Base-by-base conservation (phyloP, 164 flowering plant genomes). In the Malania oleifera region DNA sequence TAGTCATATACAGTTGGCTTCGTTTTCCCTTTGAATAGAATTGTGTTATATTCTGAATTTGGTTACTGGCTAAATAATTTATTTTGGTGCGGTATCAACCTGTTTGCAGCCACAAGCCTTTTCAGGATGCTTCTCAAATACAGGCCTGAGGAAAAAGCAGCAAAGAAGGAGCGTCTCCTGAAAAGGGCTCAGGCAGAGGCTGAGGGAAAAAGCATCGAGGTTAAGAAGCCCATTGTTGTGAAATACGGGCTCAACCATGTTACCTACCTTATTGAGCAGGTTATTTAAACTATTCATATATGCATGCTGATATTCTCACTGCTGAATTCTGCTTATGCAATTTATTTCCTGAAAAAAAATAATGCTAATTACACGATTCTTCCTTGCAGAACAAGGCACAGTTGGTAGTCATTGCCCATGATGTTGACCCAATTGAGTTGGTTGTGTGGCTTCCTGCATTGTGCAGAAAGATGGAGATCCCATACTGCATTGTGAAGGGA, bases 221-320 rank as follows among this genome's bases (percentile, higher is more conserved):
- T 31, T 17, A 52, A 52, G 37, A 52, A 52, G 37, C 55, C 55
- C 22, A 52, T 52, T 52, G 55, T 52, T 52, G 55, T 52, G 55
- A 52, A 52, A 13, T 52, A 52, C 22, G 55, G 55, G 14, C 55
- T 52, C 11, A 52, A 52, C 19, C 55, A 52, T 52, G 55, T 52
- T 2, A 52, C 55, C 22, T 52, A 52, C 37, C 55, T 52, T 5
- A 52, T 52, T 19, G 55, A 52, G 37, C 55, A 46, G 50, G 50
- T 46, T 46, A 8, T 13, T 17, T 19, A 23, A 46, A 13, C 9
- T 8, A 8, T 15, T 46, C 50, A 4, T 46, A 4, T 8, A 5
- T 0, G 12, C 22, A 17, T 20, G n/a, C 18, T 20, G 35, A 4
- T 31, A 9, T 9, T 12, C 7, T 20, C 22, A 15, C 5, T 19